Evolutionary conservation across 2,329 filamentous ascomycete species (phyloP).

Genomic region (Reticulascus tulasneorum): DNA sequence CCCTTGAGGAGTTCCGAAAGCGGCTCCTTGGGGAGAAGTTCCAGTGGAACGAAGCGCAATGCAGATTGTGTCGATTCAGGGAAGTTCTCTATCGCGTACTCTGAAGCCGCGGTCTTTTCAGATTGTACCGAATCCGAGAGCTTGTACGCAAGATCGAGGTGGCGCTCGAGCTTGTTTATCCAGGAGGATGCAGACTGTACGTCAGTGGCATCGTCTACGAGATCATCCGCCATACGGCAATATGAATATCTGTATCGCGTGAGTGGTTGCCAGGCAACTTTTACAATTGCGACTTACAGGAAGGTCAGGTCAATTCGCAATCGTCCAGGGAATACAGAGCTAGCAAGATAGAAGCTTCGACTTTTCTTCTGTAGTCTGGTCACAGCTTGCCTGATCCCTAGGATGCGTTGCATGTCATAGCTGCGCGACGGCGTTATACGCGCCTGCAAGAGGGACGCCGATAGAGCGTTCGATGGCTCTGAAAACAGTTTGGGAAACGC

Average conservation of each 20-base stretch:
- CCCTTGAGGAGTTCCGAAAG: conserved; percentile 63
- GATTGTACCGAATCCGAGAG: conserved; percentile 11
- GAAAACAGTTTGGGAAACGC: conserved; percentile 58
- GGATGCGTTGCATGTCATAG: conserved; percentile 56
- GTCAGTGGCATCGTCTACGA: conserved; percentile 61
- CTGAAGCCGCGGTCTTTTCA: conserved; percentile 17
- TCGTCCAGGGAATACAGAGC: conserved; percentile 63
- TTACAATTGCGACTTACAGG: conserved; percentile 37
- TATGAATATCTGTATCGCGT: conserved; percentile 58
- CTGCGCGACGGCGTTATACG: conserved; percentile 38
- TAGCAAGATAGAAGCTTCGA: conserved; percentile 70
- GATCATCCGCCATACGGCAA: conserved; percentile 68
- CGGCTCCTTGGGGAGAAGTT: conserved; percentile 53
- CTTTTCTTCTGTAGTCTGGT: conserved; percentile 58
- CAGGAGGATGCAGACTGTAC: conserved; percentile 50
- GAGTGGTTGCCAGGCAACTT: conserved; percentile 6
- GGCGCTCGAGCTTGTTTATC: conserved; percentile 54
- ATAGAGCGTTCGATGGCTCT: conserved; percentile 34
- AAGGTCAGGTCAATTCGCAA: conserved; percentile 65
- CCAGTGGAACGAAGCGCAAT: conserved; percentile 54
- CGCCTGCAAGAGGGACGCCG: conserved; percentile 50
- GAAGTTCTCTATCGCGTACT: conserved; percentile 45
- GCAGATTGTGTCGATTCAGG: conserved; percentile 49
- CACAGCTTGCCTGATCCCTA: conserved; percentile 57
- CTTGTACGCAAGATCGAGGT: conserved; percentile 51